phyloP scores from a whole-genome alignment of 2,329 filamentous ascomycete species.

The Chaetoscypha palmicola region DNA sequence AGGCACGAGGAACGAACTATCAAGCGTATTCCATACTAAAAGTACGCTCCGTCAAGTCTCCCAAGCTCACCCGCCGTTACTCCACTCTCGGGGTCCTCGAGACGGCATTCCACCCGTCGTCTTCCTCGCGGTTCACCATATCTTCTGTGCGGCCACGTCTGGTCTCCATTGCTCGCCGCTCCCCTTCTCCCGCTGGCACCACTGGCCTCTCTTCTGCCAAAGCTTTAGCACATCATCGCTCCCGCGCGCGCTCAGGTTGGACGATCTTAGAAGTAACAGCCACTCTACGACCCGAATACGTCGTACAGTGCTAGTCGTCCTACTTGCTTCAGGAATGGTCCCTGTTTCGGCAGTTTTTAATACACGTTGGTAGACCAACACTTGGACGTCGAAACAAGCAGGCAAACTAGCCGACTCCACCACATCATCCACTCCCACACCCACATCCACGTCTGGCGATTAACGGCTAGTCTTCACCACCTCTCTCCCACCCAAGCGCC shows the following conservation, averaged over 20 bases:
- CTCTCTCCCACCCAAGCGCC: slow-evolving; percentile 1
- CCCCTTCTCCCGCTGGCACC: no score
- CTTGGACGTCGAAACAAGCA: slow-evolving; percentile 30
- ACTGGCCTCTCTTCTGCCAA: neutral
- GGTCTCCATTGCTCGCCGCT: neutral
- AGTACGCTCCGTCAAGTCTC: no score
- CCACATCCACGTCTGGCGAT: slow-evolving; percentile 18
- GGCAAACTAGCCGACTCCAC: slow-evolving; percentile 20
- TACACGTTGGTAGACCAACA: slow-evolving; percentile 17
- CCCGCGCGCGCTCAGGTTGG: slow-evolving; percentile 17
- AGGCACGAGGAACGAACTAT: neutral
- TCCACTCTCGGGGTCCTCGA: neutral
- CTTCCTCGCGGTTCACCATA: neutral
- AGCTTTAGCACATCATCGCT: slow-evolving; percentile 6
- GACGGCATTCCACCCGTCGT: neutral
- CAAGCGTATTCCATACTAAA: neutral
- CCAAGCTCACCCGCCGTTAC: no score
- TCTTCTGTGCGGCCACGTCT: slow-evolving; percentile 3
- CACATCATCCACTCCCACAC: no score
- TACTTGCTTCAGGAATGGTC: slow-evolving; percentile 26
- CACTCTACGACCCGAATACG: slow-evolving; percentile 11
- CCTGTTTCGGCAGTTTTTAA: slow-evolving; percentile 28
- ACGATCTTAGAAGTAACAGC: slow-evolving; percentile 18
- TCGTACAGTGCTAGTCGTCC: no score
- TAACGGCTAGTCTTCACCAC: slow-evolving; percentile 17